Evolutionary conservation across 73 alveolate genomes (phyloP), one percentile per base, ranked within the genome.

Genomic region (Blepharisma stoltei): DNA sequence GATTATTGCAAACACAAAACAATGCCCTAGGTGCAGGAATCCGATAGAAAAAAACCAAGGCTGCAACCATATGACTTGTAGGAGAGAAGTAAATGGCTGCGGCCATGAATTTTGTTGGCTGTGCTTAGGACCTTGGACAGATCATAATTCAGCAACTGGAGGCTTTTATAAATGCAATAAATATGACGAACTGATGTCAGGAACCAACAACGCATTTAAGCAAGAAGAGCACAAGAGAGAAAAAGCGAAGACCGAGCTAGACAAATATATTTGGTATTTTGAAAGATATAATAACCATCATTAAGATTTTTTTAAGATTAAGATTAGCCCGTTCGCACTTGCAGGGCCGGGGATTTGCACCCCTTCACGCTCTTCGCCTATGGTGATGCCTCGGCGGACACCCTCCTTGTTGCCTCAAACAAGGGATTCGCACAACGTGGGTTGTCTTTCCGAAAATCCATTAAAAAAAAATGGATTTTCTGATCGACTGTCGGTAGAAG

Each of bases 221-320:
- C 70, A 79, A 46, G 87, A 82, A 43, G 97, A 90, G 83, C 67
- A 67, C 54, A 54, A 81, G 85, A 79, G 92, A 81, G 81, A 79
- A 37, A 78, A 82, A 45, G 90, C 95, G 8, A 90, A 84, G 70
- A 82, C 82, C 66, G 98, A 90, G 47, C 76, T 92, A 37, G 96
- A 92, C 81, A 92, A 81, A 83, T 92, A 88, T 81, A 89, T 93
- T 71, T 88, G 87, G 84, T 92, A 84, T 89, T 92, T 75, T 83
- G 95, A 95, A 53, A 67, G 96, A 47, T 95, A 55, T 82, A 78
- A 81, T 54, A 89, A 90, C 76, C 97, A 94, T 43, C 9, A 25
- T 43, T 1, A 69, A 54, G 82, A n/a, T n/a, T n/a, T n/a, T n/a
- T 66, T n/a, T n/a, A n/a, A n/a, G n/a, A n/a, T n/a, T n/a, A n/a